Evolutionary conservation across 1,284 basidiomycete genomes (phyloP), one percentile per base, ranked within the genome.

Genomic region (Heterobasidion occidentale): DNA sequence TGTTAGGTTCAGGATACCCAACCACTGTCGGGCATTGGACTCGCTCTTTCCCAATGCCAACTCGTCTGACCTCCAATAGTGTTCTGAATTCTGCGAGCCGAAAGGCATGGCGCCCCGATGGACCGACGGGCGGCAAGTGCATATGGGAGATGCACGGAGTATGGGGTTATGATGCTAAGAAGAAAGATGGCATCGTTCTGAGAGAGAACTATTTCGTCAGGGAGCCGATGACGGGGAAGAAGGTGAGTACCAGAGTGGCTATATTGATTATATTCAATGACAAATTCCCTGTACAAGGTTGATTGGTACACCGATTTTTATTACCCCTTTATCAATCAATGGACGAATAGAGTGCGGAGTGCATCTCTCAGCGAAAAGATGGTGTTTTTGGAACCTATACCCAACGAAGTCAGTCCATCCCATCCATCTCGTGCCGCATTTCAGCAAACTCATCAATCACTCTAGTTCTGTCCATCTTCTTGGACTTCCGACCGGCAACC

Each of bases 141-240:
- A 64, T 94, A 0, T 98, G 94, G 94, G 85, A 91, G 64, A 80
- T 87, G 72, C 94, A 98, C 63, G 93, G 91, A 12, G 92, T 98
- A 0, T 99, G 96, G 96, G 82, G 85, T 1, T 98, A 90, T 89
- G 88, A 94, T 64, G 75, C 72, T 9, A 74, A 76, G 27, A 89
- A 86, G 63, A 70, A 84, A 8, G 76, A 83, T 56, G 85, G 87
- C 0, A 84, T 96, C 1, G 84, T 91, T 0, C 73, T 98, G 49
- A 80, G 90, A 55, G 90, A 94, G 65, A 89, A 82, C 64, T 98
- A 98, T 70, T 99, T 99, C 64, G 71, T 77, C 19, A 83, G 83
- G 56, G 74, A 92, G 67, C 86, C 83, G 5, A 67, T 66, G 66
- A 88, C 76, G 14, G 81, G 78, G 36, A 72, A 76, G 57, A 81